Evolutionary conservation across 257 asterid genomes (phyloP), one percentile per base, ranked within the genome.

Genomic region (Coffea eugenioides): DNA sequence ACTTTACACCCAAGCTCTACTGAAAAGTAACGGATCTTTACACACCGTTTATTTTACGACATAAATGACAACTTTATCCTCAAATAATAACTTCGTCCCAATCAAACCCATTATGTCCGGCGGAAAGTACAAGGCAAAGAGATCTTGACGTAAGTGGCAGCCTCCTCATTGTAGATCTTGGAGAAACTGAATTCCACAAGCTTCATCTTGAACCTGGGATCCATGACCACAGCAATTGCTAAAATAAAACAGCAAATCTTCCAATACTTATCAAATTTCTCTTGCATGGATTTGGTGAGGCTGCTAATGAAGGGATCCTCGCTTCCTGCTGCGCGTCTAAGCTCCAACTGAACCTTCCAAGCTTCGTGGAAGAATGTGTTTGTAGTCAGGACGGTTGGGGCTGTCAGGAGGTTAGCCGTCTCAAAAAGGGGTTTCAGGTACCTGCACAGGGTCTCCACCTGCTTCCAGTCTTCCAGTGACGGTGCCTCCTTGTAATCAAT

Each of bases 191-290:
- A 96, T 45, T 96, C 97, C 0, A 96, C 99, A 0, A 96, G 95
- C 78, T 94, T 96, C 91, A 96, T 88, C 79, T 96, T 96, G 93
- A 94, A 96, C 71, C 99, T 86, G 14, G 99, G 99, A 81, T 94
- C 99, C 97, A 96, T 88, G 21, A 96, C 97, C 5, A 94, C 99
- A 0, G 99, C 97, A 11, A 89, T 88, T 0, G 99, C 98, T 61
- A 96, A 86, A 46, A 94, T 86, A 77, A 88, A 90, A 79, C 94
- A 94, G 80, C 95, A 83, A 73, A 91, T 92, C 82, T 80, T 91
- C 98, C 98, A 96, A 88, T 96, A 96, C 3, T 78, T 86, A 16
- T 96, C 92, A 14, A 96, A 96, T 45, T 85, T 93, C 83, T 88
- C 97, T 79, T 91, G 94, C 97, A 96, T 94, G 11, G 86, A 79